Evolutionary conservation across 768 basidiomycete species (phyloP), one percentile per base, ranked within the genome.

Genomic region (Boletus tomentosulus): DNA sequence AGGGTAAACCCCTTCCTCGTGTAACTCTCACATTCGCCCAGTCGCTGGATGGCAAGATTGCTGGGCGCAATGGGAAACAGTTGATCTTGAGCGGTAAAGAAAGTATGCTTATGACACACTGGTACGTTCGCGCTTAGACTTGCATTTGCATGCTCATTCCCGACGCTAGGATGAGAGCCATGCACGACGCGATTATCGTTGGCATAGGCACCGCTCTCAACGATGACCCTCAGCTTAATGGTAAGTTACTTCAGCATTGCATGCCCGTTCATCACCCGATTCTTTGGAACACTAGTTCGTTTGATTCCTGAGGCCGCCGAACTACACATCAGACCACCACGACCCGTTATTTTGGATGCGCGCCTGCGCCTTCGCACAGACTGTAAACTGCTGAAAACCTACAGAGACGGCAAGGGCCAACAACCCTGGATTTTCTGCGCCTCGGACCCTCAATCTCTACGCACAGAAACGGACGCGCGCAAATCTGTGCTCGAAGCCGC

Each of bases 201-300:
- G 96, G 96, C 3, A 82, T 94, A 35, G 90, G 89, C 8, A 98
- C 96, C 0, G 85, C 91, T 22, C 71, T 92, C 43, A 91, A 92
- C 56, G 96, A 99, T 63, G 79, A 99, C 66, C 96, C 96, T 4
- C 89, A 97, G 64, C 76, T 99, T n/a, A 96, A 95, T 61, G 84
- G 95, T 91, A 61, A 59, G 83, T 67, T 41, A 55, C n/a, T 35
- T 34, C 7, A 4, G 28, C 11, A 24, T 44, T 24, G 16, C 52
- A 38, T 42, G 19, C 51, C 41, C 16, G 15, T 53, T 47, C 28
- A 19, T 53, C 16, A 43, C 15, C 42, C 43, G 9, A 35, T 51
- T 41, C 41, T 42, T 51, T 46, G 38, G 33, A 11, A 27, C 9
- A 48, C 27, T 33, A 87, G 86, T 80, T 46, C 82, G 83, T 28